Evolutionary conservation across 2,329 filamentous ascomycete genomes (phyloP).

Genomic region (Pseudogymnoascus sp.): DNA sequence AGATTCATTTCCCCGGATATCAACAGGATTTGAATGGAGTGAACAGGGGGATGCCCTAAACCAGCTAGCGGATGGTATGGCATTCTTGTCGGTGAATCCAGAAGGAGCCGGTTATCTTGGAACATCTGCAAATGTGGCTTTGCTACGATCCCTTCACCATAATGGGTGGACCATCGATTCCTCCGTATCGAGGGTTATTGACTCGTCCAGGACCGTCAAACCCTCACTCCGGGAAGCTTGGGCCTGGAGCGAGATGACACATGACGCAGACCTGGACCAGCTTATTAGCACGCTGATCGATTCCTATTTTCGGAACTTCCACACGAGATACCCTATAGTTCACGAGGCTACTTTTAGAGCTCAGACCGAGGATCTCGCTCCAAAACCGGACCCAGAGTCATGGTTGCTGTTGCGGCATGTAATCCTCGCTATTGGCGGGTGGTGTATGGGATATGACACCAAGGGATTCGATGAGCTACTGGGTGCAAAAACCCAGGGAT

Average conservation of each 20-base stretch:
- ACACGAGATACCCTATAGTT: slow-evolving; percentile 39
- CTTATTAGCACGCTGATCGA: slow-evolving; percentile 23
- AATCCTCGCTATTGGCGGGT: slow-evolving; percentile 33
- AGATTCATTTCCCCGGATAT: slow-evolving; percentile 24
- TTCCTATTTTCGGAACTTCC: slow-evolving; percentile 39
- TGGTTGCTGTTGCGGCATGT: slow-evolving; percentile 32
- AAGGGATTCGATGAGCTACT: slow-evolving; percentile 26
- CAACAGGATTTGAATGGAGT: slow-evolving; percentile 30
- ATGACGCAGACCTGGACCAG: not conserved
- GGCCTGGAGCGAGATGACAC: slow-evolving; percentile 2
- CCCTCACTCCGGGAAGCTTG: slow-evolving; percentile 15
- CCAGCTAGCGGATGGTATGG: slow-evolving; percentile 32
- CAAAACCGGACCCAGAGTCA: slow-evolving; percentile 25
- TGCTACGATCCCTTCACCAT: slow-evolving; percentile 25
- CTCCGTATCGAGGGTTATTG: slow-evolving; percentile 18
- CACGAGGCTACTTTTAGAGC: slow-evolving; percentile 40
- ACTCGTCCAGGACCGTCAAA: slow-evolving; percentile 21
- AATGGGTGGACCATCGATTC: slow-evolving; percentile 21
- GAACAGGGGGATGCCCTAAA: slow-evolving; percentile 24
- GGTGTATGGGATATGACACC: slow-evolving; percentile 26
- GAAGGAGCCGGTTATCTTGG: slow-evolving; percentile 31
- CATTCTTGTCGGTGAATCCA: slow-evolving; percentile 31
- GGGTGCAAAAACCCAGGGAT: slow-evolving; percentile 26
- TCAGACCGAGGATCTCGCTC: slow-evolving; percentile 29
- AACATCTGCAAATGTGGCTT: slow-evolving; percentile 28